These are phyloP conservation scores for Colletotrichum plurivorum DNA, from an alignment of 2,329 filamentous ascomycete species.

Conservation along the genomic window DNA sequence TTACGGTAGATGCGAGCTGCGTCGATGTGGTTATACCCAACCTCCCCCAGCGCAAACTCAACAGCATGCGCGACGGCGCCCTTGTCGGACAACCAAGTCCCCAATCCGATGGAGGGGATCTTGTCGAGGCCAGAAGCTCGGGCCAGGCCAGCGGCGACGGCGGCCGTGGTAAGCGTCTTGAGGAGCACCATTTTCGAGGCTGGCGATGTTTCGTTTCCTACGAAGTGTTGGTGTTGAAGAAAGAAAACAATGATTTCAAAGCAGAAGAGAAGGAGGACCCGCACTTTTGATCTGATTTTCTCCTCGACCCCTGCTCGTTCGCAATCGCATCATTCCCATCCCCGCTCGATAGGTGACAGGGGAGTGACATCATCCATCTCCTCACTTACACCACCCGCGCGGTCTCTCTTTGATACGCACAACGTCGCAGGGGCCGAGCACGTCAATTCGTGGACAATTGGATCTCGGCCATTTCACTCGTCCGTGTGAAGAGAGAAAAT, in stretches of 20 bases:
- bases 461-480: background rate
- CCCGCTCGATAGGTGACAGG: slow-evolving; percentile 13
- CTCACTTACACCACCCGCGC: slow-evolving; percentile 30
- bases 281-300: background rate
- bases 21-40: slow-evolving; percentile 71
- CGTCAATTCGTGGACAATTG: background rate
- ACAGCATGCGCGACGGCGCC: slow-evolving; percentile 73
- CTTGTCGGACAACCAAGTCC: slow-evolving; percentile 75
- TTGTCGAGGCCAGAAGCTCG: slow-evolving; percentile 18
- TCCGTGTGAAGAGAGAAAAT: background rate
- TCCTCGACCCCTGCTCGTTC: background rate
- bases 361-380: slow-evolving; percentile 37
- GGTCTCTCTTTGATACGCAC: slow-evolving; percentile 12
- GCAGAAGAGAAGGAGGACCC: background rate
- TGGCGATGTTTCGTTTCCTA: background rate
- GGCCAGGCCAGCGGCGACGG: slow-evolving; percentile 21
- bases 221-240: background rate
- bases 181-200: slow-evolving; percentile 13
- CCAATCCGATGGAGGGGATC: slow-evolving; percentile 45
- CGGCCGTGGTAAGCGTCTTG: slow-evolving; percentile 1
- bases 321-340: slow-evolving; percentile 27
- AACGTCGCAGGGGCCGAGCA: slow-evolving; percentile 24
- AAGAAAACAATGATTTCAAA: background rate
- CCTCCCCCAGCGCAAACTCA: slow-evolving; percentile 59
- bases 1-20: slow-evolving; percentile 66